Conservation (phyloP, 192 early-diverging fungal genomes). For the Entophlyctis helioformis region DNA sequence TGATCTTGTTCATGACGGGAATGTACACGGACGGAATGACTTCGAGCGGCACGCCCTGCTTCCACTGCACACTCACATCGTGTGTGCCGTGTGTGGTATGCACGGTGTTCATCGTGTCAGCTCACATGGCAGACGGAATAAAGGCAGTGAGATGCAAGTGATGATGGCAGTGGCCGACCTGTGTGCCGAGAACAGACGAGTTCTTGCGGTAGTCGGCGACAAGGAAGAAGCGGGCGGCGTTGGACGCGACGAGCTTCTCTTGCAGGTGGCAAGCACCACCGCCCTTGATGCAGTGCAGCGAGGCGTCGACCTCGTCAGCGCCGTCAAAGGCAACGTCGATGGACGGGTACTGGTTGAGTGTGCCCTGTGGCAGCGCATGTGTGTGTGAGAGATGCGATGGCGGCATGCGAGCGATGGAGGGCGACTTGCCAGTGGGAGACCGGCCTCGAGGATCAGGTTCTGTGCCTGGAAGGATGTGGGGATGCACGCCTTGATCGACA, state of each 20-base stretch:
- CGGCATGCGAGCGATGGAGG: no score
- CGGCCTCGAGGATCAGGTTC: conserved; percentile 69
- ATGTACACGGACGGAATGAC: conserved; percentile 75
- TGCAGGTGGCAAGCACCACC: conserved; percentile 89
- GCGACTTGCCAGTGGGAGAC: conserved; percentile 66
- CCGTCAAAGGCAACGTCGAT: conserved; percentile 91
- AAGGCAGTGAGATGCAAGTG: background rate
- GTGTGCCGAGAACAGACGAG: conserved; percentile 56
- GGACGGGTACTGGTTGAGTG: conserved; percentile 46
- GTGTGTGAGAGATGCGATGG: conserved; percentile 10
- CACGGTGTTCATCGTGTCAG: background rate
- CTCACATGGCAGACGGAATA: background rate
- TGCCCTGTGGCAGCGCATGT: conserved; percentile 7
- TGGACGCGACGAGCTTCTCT: conserved; percentile 85
- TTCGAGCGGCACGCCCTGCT: conserved; percentile 80
- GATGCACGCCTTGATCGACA: conserved; percentile 62
- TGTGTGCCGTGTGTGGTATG: background rate
- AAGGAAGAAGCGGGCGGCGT: conserved; percentile 69
- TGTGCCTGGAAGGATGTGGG: conserved; percentile 90
- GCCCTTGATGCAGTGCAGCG: conserved; percentile 89
- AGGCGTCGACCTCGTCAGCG: conserved; percentile 67
- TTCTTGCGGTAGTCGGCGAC: conserved; percentile 88
- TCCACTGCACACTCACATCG: conserved; percentile 76
- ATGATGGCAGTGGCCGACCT: conserved; percentile 22
- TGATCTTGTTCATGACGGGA: conserved; percentile 39